Percentiles rank a stretch among this genome's conserved stretches.
These are phyloP conservation scores for Cardamine resedifolia DNA, from an alignment of 345 rosid genomes.

Conservation along the genomic window DNA sequence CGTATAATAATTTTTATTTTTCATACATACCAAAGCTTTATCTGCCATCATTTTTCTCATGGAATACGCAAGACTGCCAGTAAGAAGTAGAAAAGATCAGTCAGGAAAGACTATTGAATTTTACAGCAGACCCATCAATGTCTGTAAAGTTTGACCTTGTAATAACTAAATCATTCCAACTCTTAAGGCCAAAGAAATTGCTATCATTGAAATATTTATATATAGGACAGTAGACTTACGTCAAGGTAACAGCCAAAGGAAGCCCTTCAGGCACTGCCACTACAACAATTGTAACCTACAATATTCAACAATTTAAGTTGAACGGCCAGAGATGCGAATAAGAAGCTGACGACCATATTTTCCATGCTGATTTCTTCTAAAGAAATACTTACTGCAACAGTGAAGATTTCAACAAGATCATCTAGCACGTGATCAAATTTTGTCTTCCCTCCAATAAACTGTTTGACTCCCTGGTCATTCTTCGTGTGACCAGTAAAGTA, in stretches of 20 bases:
- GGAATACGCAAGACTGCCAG: conserved; percentile 84
- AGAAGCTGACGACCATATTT: conserved; percentile 13
- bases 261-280: conserved; percentile 99
- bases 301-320: conserved; percentile 19
- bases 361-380: conserved; percentile 8
- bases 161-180: conserved; percentile 14
- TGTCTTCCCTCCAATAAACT: conserved; percentile 66
- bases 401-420: conserved; percentile 73
- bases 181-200: conserved; percentile 12
- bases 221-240: conserved; percentile 56
- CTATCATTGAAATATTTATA: conserved; percentile 1
- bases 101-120: conserved; percentile 1
- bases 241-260: conserved; percentile 94
- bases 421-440: conserved; percentile 56
- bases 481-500: conserved; percentile 77
- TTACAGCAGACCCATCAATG: conserved; percentile 1
- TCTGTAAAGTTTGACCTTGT: neutral
- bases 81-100: conserved; percentile 19
- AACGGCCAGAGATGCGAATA: conserved; percentile 18
- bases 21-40: conserved; percentile 79
- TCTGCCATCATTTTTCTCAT: conserved; percentile 99
- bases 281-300: conserved; percentile 92
- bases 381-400: conserved; percentile 72
- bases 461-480: conserved; percentile 44
- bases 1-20: neutral